Base-by-base conservation (phyloP, 345 rosid species). In the Boechera divaricarpa region DNA sequence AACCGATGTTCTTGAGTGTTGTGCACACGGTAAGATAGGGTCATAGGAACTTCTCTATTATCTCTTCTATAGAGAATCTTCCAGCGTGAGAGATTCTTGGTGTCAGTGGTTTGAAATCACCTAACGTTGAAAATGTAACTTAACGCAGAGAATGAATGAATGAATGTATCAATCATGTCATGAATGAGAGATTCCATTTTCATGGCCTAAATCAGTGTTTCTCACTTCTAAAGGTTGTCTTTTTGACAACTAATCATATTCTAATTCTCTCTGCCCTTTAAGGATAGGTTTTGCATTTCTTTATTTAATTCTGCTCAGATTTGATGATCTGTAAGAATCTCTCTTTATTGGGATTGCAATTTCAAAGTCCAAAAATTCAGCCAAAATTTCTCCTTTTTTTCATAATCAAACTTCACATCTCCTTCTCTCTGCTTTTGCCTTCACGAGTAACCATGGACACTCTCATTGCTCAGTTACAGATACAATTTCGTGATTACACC, bases 1-100 rank as follows among this genome's bases (percentile, higher is more conserved):
- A 72, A 93, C 87, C 54, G 69, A 82, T 68, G 73, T 92, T 72
- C 88, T 90, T 7, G 82, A 80, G 18, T 86, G 85, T 89, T 53
- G 70, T 38, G 53, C 38, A 21, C 59, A 59, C 54, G 68, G 57
- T 51, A 81, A 41, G 52, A 62, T 70, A 82, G 80, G 26, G 72
- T 82, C 63, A 74, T 49, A 42, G 48, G 48, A 44, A 44, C n/a
- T 44, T 13, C 5, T 13, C 16, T 44, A 35, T 35, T 6, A 35
- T 33, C 6, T 35, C 8, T 9, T 38, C 12, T 12, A 31, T 7
- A 32, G 12, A 73, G 77, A 73, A 73, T 73, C 70, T 63, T 66
- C 95, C 92, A 45, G 79, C 84, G 68, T 80, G 94, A 75, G 77
- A 91, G 41, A 68, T 85, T 86, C 85, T 55, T 48, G 29, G 81